Conservation (phyloP, 225 moss, liverwort and hornwort genomes). For the Physcomitrellopsis africana region DNA sequence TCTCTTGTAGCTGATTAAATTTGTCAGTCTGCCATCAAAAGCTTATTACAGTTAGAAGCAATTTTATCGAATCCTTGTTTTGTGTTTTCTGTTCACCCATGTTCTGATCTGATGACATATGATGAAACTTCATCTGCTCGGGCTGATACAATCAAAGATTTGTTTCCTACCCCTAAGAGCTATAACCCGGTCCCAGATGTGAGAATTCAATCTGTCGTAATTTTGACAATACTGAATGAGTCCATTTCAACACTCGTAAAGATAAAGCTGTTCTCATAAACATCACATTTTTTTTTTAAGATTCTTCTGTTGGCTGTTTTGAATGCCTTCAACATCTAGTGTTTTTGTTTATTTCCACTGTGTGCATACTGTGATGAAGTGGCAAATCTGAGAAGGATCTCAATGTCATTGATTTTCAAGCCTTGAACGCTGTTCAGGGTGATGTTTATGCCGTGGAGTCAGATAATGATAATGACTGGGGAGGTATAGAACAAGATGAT, state of each 20-base stretch:
- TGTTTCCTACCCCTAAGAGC: constrained; percentile 38
- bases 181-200: constrained; percentile 58
- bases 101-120: constrained; percentile 42
- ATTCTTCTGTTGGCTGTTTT: constrained; percentile 1
- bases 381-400: background rate
- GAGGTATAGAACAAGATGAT: constrained; percentile 71
- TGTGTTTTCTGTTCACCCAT: background rate
- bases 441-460: constrained; percentile 95
- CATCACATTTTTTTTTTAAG: background rate
- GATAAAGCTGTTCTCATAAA: background rate
- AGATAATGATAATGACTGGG: constrained; percentile 92
- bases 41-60: too few relatives aligned
- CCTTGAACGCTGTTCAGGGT: constrained; percentile 55
- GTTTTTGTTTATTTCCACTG: constrained; percentile 11
- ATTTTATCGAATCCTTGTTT: too few relatives aligned
- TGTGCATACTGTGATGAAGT: background rate
- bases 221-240: background rate
- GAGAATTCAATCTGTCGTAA: constrained; percentile 23
- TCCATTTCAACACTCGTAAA: background rate
- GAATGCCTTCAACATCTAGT: background rate
- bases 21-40: too few relatives aligned
- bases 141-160: constrained; percentile 21
- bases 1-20: too few relatives aligned
- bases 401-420: background rate
- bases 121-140: constrained; percentile 35